Conservation (phyloP, 2,329 filamentous ascomycete species). For the Cladophialophora psammophila region DNA sequence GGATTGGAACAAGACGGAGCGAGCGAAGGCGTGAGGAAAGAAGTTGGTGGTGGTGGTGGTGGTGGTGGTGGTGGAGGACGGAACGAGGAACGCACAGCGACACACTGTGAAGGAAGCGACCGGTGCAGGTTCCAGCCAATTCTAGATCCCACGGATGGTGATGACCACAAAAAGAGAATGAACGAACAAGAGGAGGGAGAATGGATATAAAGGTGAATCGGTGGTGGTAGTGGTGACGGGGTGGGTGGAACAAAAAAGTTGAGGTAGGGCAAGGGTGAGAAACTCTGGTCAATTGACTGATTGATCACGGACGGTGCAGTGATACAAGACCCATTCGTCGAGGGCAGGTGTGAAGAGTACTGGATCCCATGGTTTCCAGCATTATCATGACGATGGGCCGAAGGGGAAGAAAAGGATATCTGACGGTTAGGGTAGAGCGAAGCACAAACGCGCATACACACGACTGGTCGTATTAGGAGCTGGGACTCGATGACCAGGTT, state of each 20-base stretch:
- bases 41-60: neutral
- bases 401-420: neutral
- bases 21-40: neutral
- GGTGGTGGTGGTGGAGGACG: neutral
- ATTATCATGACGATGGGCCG: constrained; percentile 3
- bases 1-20: neutral
- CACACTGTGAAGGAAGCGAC: neutral
- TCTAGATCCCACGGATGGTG: neutral
- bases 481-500: neutral
- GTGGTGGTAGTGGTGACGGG: neutral
- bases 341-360: neutral
- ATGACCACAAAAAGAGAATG: neutral
- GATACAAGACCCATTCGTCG: constrained; percentile 9
- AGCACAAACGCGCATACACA: constrained; percentile 5
- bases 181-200: neutral
- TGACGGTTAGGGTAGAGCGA: neutral
- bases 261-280: constrained; percentile 17
- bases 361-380: constrained; percentile 16
- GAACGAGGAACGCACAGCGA: neutral
- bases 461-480: neutral
- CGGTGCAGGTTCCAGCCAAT: neutral
- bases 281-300: neutral
- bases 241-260: constrained; percentile 6
- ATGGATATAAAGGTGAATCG: neutral
- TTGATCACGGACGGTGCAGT: constrained; percentile 10